Conservation (phyloP, 768 basidiomycete genomes). For the Leucosporidium scottii region DNA sequence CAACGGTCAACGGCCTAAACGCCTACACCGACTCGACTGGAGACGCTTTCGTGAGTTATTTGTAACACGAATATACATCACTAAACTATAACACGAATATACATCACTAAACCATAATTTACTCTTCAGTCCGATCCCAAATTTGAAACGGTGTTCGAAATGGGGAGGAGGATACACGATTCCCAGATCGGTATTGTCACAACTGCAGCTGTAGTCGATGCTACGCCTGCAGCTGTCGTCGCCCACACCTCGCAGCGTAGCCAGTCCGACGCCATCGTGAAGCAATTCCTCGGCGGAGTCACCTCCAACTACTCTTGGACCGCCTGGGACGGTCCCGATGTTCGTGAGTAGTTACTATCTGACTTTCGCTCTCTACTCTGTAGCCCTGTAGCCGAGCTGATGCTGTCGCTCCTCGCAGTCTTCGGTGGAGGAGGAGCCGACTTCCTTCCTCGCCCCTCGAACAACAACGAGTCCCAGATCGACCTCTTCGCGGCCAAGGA, state of each 20-base stretch:
- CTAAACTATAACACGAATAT: no score
- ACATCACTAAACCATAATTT: no score
- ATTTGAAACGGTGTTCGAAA: constrained; percentile 43
- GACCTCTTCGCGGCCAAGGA: constrained; percentile 34
- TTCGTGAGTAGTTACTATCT: neutral
- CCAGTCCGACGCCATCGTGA: constrained; percentile 41
- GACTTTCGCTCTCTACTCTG: neutral
- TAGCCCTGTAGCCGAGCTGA: constrained; percentile 20
- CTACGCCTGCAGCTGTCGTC: constrained; percentile 42
- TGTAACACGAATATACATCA: no score
- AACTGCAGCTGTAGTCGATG: constrained; percentile 42
- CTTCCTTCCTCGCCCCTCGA: constrained; percentile 25
- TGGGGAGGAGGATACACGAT: constrained; percentile 39
- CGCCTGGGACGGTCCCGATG: constrained; percentile 36
- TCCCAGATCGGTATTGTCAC: constrained; percentile 41
- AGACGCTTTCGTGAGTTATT: constrained; percentile 35
- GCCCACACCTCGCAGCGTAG: constrained; percentile 37
- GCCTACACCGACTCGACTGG: constrained; percentile 41
- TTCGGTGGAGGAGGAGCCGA: constrained; percentile 33
- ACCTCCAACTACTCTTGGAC: constrained; percentile 42
- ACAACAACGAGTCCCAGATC: constrained; percentile 35
- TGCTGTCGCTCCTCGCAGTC: constrained; percentile 32
- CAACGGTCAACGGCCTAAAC: constrained; percentile 44
- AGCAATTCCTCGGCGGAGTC: constrained; percentile 41
- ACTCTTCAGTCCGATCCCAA: constrained; percentile 42